Percentiles rank a stretch among this genome's conserved stretches.
Conservation (phyloP, 73 alveolate genomes). For the Paramecium biaurelia region DNA sequence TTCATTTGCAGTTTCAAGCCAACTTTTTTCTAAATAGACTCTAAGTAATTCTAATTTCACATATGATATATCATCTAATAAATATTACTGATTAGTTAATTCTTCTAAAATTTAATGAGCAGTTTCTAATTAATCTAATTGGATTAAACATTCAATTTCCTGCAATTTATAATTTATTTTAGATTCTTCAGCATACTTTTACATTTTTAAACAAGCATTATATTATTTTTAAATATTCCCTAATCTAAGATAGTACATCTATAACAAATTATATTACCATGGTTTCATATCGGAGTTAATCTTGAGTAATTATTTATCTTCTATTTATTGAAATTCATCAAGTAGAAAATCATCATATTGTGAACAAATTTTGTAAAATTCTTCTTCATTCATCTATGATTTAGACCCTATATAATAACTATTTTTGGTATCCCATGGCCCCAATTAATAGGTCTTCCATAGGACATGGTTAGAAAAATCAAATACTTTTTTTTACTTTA, state of each 20-base stretch:
- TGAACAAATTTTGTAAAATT: no score
- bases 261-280: not conserved
- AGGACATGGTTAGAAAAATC: not conserved
- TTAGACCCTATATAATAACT: no score
- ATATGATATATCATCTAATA: not conserved
- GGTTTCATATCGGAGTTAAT: not conserved
- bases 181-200: not conserved
- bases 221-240: not conserved
- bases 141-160: not conserved
- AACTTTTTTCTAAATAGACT: not conserved
- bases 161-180: not conserved
- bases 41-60: not conserved
- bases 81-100: not conserved
- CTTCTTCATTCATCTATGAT: no score
- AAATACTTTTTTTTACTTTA: not conserved
- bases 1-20: not conserved
- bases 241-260: not conserved
- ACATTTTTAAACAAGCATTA: not conserved
- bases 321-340: not conserved
- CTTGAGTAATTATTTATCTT: not conserved
- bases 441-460: not conserved
- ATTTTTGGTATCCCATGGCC: no score
- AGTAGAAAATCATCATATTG: no score
- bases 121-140: not conserved
- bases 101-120: not conserved